Base-by-base conservation (phyloP, 805 yeast species). In the Kluyveromyces aestuarii region DNA sequence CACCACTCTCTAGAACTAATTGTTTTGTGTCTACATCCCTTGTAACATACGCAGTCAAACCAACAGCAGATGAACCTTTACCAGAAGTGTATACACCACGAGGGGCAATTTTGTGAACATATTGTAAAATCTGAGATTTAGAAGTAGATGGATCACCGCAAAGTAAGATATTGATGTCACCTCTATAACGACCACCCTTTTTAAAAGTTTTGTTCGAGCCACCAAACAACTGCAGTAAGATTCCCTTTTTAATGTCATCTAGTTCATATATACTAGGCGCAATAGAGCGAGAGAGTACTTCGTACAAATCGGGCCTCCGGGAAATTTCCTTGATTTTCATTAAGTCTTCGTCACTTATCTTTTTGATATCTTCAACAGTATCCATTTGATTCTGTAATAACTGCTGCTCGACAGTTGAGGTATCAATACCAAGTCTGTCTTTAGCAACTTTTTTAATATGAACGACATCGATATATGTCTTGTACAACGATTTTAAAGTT, bases 131-230 rank as follows among this genome's bases (percentile, higher is more conserved):
- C 67, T 93, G 99, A 2, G 99, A 93, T 64, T 93, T 93, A 11
- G 97, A 82, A 1, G 99, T 93, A 9, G 98, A 91, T 1, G 99
- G 99, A 64, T 93, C 99, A 57, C 99, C 99, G 71, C 98, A 91
- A 40, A 93, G 72, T 48, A 93, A 70, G 44, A 93, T 76, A 61
- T 93, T 93, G 52, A 93, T 82, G 63, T 93, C 99, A 44, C 99
- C 99, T 72, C 99, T 79, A 65, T 90, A 91, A 53, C 88, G 76
- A 2, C 98, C 98, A 58, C 97, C 96, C 64, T 89, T 90, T 37
- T 74, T 71, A 66, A 91, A 88, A 1, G 79, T 78, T 67, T 93
- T 93, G 60, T 91, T 88, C 14, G 97, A 79, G 49, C 99, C 99
- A 17, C 99, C 98, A 67, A 93, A 93, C 48, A 93, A 71, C 67